Evolutionary conservation across 2,329 filamentous ascomycete genomes (phyloP).

Genomic region (Aspergillus tubingensis): DNA sequence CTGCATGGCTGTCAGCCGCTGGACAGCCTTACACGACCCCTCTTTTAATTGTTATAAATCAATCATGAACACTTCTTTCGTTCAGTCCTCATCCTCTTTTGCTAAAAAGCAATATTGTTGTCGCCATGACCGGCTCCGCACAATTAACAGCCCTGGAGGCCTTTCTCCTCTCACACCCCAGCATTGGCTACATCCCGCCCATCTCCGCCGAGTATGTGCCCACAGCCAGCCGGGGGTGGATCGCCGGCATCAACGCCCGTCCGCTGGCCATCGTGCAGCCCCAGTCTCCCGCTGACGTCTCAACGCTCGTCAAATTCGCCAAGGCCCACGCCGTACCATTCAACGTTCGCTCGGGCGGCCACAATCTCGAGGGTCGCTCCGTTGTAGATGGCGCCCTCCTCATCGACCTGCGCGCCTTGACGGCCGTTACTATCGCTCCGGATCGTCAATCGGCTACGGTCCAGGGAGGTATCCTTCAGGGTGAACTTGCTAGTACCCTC

Average conservation of each 20-base stretch:
- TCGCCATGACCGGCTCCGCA: neutral
- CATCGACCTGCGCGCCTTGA: slow-evolving; percentile 20
- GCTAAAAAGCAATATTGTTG: no score
- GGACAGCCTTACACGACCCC: no score
- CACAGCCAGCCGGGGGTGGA: slow-evolving; percentile 4
- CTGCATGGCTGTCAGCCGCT: no score
- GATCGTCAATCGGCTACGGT: slow-evolving; percentile 14
- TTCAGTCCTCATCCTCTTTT: no score
- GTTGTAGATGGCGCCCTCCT: slow-evolving; percentile 11
- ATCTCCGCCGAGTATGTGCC: slow-evolving; percentile 8
- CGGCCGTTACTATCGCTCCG: slow-evolving; percentile 7
- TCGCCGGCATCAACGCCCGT: slow-evolving; percentile 5
- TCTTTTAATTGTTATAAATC: no score
- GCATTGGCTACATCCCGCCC: slow-evolving; percentile 11
- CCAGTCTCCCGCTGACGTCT: slow-evolving; percentile 12
- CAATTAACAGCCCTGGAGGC: slow-evolving; percentile 7
- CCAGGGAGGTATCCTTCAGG: slow-evolving; percentile 17
- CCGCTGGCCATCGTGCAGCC: slow-evolving; percentile 17
- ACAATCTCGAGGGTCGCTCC: slow-evolving; percentile 19
- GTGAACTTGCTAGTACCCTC: slow-evolving; percentile 10
- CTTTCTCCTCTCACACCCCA: slow-evolving; percentile 10
- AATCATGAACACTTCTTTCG: no score
- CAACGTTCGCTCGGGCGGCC: slow-evolving; percentile 22
- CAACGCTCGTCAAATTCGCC: slow-evolving; percentile 11
- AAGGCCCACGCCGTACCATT: slow-evolving; percentile 12